A percentile compares a stretch with the other conserved stretches of the same genome.
Conservation (phyloP, 1,284 basidiomycete genomes). For the Ganoderma multipileum region DNA sequence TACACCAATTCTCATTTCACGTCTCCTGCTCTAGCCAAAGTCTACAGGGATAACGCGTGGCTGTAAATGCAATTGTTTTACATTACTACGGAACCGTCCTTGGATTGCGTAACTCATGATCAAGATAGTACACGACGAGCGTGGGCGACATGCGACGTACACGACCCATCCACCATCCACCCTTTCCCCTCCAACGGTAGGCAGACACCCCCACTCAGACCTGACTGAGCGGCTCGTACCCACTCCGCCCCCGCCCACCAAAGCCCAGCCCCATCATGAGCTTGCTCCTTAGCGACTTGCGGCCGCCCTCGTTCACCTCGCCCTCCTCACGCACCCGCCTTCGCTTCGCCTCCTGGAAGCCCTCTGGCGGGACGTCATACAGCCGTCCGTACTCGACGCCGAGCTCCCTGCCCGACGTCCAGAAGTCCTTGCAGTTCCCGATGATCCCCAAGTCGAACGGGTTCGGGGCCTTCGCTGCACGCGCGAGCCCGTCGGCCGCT, state of each 20-base stretch:
- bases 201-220: slow-evolving; percentile 38
- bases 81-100: neutral
- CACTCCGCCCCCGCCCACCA: slow-evolving; percentile 51
- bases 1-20: neutral
- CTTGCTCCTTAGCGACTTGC: slow-evolving; percentile 51
- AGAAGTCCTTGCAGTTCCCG: slow-evolving; percentile 95
- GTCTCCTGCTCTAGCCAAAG: neutral
- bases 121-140: slow-evolving; percentile 17
- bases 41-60: neutral
- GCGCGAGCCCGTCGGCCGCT: slow-evolving; percentile 83
- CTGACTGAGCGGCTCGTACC: slow-evolving; percentile 71
- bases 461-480: slow-evolving; percentile 76
- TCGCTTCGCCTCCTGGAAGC: slow-evolving; percentile 75
- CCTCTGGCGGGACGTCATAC: slow-evolving; percentile 90
- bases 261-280: slow-evolving; percentile 60
- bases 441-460: slow-evolving; percentile 91
- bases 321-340: slow-evolving; percentile 64
- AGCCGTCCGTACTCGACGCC: slow-evolving; percentile 90
- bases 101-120: slow-evolving; percentile 3
- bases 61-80: neutral
- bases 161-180: neutral
- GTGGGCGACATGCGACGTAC: slow-evolving; percentile 14
- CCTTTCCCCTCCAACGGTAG: slow-evolving; percentile 23
- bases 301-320: slow-evolving; percentile 44
- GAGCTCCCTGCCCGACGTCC: slow-evolving; percentile 85